Percentiles rank a stretch among this genome's conserved stretches.
Evolutionary conservation across 768 basidiomycete species (phyloP).

Genomic region (Podaxis sp.): DNA sequence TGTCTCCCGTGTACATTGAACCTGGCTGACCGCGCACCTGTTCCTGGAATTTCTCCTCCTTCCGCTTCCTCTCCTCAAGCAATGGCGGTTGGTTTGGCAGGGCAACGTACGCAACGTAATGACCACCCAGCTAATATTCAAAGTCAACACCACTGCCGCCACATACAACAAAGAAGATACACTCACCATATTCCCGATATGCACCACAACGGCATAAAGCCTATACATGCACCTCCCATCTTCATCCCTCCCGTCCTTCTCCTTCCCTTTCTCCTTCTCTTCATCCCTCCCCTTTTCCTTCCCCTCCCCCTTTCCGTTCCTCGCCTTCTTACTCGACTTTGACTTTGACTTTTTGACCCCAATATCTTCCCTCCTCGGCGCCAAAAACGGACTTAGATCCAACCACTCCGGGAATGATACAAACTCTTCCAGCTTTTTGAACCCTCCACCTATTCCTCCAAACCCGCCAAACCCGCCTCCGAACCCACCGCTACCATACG

Average conservation of each 20-base stretch:
- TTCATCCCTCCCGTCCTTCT: conserved; percentile 8
- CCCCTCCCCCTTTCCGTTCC: not conserved
- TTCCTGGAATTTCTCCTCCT: not conserved
- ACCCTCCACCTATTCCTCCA: conserved; percentile 33
- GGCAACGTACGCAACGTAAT: conserved; percentile 84
- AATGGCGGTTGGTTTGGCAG: conserved; percentile 40
- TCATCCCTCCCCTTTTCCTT: conserved; percentile 6
- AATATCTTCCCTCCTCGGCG: conserved; percentile 72
- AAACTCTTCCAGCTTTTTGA: conserved; percentile 90
- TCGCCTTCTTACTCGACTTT: conserved; percentile 3
- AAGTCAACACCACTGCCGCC: conserved; percentile 10
- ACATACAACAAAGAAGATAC: not conserved
- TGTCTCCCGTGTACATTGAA: not conserved
- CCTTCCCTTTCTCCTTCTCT: conserved; percentile 7
- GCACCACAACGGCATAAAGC: conserved; percentile 79
- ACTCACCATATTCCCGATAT: conserved; percentile 83
- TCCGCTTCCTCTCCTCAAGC: not conserved
- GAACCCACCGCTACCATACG: not conserved
- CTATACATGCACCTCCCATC: conserved; percentile 34
- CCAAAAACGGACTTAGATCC: conserved; percentile 82
- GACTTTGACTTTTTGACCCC: conserved; percentile 21
- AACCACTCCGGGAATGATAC: conserved; percentile 86
- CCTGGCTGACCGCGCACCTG: not conserved
- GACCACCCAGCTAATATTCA: conserved; percentile 67
- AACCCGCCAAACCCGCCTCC: not conserved